phyloP scores from a whole-genome alignment of 1,284 basidiomycete species.

The Termitomyces sp. region DNA sequence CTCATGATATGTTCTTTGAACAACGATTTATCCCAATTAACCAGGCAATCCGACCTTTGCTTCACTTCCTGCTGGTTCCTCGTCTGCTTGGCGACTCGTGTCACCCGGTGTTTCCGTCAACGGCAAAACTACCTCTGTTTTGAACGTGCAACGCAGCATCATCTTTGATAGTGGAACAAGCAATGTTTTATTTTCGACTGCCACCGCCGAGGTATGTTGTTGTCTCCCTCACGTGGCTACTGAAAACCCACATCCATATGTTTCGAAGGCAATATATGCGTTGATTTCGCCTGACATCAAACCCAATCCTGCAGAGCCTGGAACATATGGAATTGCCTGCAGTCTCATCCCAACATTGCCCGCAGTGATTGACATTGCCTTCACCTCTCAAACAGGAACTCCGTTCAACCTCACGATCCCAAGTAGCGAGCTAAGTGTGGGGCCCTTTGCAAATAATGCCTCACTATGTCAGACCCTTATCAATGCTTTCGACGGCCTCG shows the following conservation, averaged over 20 bases:
- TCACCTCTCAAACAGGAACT: conserved; percentile 41
- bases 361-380: conserved; percentile 46
- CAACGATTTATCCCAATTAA: background rate
- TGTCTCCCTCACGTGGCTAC: background rate
- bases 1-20: background rate
- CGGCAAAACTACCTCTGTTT: conserved; percentile 41
- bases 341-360: conserved; percentile 39
- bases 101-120: conserved; percentile 49
- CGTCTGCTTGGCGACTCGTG: conserved; percentile 41
- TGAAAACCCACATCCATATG: background rate
- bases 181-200: conserved; percentile 46
- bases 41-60: conserved; percentile 42
- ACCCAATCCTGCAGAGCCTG: conserved; percentile 43
- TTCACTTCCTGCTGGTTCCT: conserved; percentile 30
- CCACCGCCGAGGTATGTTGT: conserved; percentile 38
- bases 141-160: conserved; percentile 37
- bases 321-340: conserved; percentile 55
- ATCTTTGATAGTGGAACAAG: conserved; percentile 58
- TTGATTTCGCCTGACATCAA: conserved; percentile 53
- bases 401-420: conserved; percentile 54
- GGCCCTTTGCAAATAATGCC: conserved; percentile 45
- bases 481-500: conserved; percentile 47
- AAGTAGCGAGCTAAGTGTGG: conserved; percentile 49
- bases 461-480: conserved; percentile 50
- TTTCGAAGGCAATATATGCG: conserved; percentile 45